phyloP scores from a whole-genome alignment of 345 rosid genomes.

The Triadica sebifera region DNA sequence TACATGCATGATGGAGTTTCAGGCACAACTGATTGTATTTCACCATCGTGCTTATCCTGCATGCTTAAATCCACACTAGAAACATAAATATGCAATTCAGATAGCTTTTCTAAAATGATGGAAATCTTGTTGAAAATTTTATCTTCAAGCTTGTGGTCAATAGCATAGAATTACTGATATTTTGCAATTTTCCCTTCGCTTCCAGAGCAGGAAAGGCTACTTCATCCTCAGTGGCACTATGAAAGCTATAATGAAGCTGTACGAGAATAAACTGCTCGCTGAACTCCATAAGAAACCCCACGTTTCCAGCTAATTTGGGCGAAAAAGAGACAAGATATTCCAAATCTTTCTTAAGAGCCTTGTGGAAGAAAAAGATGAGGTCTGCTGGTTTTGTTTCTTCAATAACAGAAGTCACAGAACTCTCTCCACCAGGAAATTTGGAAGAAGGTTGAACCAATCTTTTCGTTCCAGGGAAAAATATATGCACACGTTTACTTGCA shows the following conservation, averaged over 20 bases:
- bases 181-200: constrained; percentile 55
- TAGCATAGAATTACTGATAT: constrained; percentile 56
- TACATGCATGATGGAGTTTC: constrained; percentile 59
- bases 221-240: constrained; percentile 76
- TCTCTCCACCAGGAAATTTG: constrained; percentile 36
- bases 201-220: constrained; percentile 81
- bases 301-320: constrained; percentile 47
- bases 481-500: constrained; percentile 38
- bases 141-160: constrained; percentile 65
- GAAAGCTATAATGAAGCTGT: constrained; percentile 52
- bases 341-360: constrained; percentile 72
- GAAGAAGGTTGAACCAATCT: constrained; percentile 26
- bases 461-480: constrained; percentile 34
- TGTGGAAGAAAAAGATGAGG: constrained; percentile 73
- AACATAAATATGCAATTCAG: constrained; percentile 35
- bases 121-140: constrained; percentile 51
- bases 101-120: constrained; percentile 58
- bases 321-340: constrained; percentile 64
- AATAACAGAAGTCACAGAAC: constrained; percentile 22
- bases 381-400: constrained; percentile 58
- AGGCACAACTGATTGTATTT: constrained; percentile 46
- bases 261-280: constrained; percentile 50
- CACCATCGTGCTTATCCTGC: constrained; percentile 23
- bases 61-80: constrained; percentile 24
- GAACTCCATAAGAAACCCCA: constrained; percentile 52